Evolutionary conservation across 2,329 filamentous ascomycete genomes (phyloP), one percentile per base, ranked within the genome.

Genomic region (Diaporthe destruens): DNA sequence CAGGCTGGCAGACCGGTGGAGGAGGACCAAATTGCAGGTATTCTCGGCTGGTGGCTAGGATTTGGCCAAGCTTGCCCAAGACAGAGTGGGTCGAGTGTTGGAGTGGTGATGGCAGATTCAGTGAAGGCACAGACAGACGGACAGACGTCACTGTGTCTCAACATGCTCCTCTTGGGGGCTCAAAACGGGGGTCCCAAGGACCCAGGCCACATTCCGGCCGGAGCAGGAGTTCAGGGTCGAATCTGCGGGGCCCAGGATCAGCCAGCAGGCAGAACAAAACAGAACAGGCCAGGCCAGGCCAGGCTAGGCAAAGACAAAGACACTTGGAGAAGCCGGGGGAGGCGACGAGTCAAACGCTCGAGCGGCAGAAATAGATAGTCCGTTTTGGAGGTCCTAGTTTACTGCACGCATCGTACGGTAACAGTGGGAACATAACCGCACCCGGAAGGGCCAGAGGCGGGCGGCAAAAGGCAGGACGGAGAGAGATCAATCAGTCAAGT

Each of bases 71-170:
- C 25, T 29, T 39, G 29, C 44, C 44, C 59, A n/a, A 49, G 59
- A 47, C 29, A 9, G 39, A 16, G 25, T 49, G 14, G 44, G 44
- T 36, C 14, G n/a, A 23, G 18, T 63, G 11, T 23, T n/a, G 25
- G n/a, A 23, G 18, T 63, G 11, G 39, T n/a, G 25, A 9, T 32
- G 16, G 20, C 18, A 47, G 54, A 36, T n/a, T 57, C 20, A 29
- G 23, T 61, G 23, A 42, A 29, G 39, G 8, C 2, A 56, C 18
- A 20, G 7, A 66, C 44, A 66, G 44, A 65, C 44, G 36, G 44
- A 51, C 44, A 51, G 44, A 51, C 44, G 61, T 65, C 61, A 65
- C 44, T 25, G 25, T 65, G 44, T 65, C 29, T 25, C 61, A 65
- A 36, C 20, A 18, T 32, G 12, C 16, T 25, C 61, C 61, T 51